Conservation (phyloP, 805 yeast species). For the Candida orba region DNA sequence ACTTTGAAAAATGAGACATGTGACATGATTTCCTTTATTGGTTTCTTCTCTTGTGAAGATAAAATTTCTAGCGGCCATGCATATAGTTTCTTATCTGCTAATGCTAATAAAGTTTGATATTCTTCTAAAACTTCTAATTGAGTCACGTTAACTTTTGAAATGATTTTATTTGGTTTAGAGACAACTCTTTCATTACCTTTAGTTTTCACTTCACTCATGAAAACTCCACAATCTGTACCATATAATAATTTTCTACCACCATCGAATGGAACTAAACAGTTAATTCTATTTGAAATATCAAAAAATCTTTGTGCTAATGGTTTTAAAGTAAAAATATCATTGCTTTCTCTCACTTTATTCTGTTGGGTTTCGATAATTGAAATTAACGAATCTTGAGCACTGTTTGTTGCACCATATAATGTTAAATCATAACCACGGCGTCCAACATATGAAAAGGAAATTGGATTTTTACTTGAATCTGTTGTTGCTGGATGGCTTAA, state of each 20-base stretch:
- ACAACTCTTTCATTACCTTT: conserved; percentile 44
- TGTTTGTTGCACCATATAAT: conserved; percentile 34
- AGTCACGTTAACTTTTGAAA: conserved; percentile 68
- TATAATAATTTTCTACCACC: conserved; percentile 87
- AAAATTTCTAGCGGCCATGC: conserved; percentile 73
- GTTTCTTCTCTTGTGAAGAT: conserved; percentile 41
- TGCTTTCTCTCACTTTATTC: conserved; percentile 55
- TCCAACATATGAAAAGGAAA: conserved; percentile 43
- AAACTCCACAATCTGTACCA: conserved; percentile 90
- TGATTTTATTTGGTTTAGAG: conserved; percentile 67
- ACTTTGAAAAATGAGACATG: conserved; percentile 88
- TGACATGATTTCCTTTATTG: conserved; percentile 73
- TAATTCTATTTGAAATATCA: conserved; percentile 67
- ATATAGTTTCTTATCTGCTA: conserved; percentile 74
- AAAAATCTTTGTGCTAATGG: conserved; percentile 72
- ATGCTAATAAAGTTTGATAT: conserved; percentile 71
- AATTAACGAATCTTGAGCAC: conserved; percentile 70
- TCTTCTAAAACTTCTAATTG: conserved; percentile 91
- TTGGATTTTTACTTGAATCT: conserved; percentile 31
- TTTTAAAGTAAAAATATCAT: conserved; percentile 74
- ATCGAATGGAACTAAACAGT: conserved; percentile 89
- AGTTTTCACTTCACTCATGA: conserved; percentile 60
- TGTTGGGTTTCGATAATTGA: conserved; percentile 81
- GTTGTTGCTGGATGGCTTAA: conserved; percentile 16
- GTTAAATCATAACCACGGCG: conserved; percentile 40